phyloP scores from a whole-genome alignment of 495 filamentous ascomycete genomes.

The Friedmanniomyces endolithicus region DNA sequence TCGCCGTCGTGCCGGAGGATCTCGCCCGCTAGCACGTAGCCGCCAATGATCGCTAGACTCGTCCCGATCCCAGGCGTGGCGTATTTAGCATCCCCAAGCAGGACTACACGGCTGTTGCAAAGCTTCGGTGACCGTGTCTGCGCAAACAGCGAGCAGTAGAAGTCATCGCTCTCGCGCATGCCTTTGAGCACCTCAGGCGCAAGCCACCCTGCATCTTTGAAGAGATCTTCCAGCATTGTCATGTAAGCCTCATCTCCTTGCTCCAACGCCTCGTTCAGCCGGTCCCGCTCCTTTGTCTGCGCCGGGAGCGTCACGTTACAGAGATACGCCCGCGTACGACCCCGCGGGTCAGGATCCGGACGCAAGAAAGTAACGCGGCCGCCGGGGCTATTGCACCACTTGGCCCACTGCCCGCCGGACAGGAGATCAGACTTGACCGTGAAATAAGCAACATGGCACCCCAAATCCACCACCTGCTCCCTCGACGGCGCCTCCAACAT shows the following conservation, averaged over 20 bases:
- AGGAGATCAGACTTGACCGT: slow-evolving; percentile 15
- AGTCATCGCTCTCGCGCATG: slow-evolving; percentile 21
- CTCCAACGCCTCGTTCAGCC: slow-evolving; percentile 2
- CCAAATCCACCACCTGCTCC: slow-evolving; percentile 6
- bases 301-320: background rate
- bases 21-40: slow-evolving; percentile 19
- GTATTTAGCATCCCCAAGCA: slow-evolving; percentile 18
- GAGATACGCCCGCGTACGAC: background rate
- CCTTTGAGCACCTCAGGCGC: slow-evolving; percentile 13
- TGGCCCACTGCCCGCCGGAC: background rate
- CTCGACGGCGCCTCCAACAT: slow-evolving; percentile 6
- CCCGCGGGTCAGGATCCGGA: slow-evolving; percentile 7
- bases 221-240: slow-evolving; percentile 5
- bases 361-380: slow-evolving; percentile 11
- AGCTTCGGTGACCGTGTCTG: slow-evolving; percentile 12
- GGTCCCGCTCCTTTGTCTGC: background rate
- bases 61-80: slow-evolving; percentile 17
- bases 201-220: slow-evolving; percentile 17
- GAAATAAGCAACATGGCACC: slow-evolving; percentile 22
- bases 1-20: slow-evolving; percentile 7
- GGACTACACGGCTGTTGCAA: slow-evolving; percentile 3
- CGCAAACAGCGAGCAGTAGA: slow-evolving; percentile 16
- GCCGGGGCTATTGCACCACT: slow-evolving; percentile 10
- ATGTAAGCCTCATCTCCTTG: slow-evolving; percentile 7
- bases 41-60: slow-evolving; percentile 14